phyloP scores from a whole-genome alignment of 805 yeast species.

The Starmerella floris region DNA sequence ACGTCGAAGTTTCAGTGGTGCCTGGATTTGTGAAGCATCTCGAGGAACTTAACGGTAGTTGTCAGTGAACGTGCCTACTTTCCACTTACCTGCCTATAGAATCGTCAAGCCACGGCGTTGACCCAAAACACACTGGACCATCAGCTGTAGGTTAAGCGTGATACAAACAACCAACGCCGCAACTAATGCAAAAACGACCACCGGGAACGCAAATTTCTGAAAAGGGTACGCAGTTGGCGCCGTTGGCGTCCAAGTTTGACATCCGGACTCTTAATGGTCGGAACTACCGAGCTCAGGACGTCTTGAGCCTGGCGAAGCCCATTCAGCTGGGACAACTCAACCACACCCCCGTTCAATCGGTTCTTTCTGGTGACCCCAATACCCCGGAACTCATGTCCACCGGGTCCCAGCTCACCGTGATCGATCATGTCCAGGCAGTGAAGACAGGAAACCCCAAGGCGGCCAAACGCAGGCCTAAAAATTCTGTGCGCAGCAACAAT shows the following conservation, averaged over 20 bases:
- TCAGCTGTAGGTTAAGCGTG: too few relatives aligned
- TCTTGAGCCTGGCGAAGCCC: constrained; percentile 28
- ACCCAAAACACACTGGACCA: too few relatives aligned
- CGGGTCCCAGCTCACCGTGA: constrained; percentile 13
- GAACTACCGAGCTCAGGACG: constrained; percentile 21
- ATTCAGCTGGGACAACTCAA: constrained; percentile 11
- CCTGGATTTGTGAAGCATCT: too few relatives aligned
- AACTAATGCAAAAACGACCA: constrained; percentile 12
- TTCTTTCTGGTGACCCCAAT: constrained; percentile 27
- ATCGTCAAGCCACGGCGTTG: too few relatives aligned
- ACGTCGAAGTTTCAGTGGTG: too few relatives aligned
- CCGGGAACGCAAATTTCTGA: constrained; percentile 13
- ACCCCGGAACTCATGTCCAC: constrained; percentile 18
- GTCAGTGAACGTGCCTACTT: too few relatives aligned
- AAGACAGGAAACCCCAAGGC: background rate
- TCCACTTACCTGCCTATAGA: too few relatives aligned
- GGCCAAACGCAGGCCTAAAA: constrained; percentile 25
- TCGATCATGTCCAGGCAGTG: constrained; percentile 4
- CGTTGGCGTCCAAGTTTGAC: constrained; percentile 5
- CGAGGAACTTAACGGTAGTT: too few relatives aligned
- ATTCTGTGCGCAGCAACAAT: constrained; percentile 28
- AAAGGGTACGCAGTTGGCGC: constrained; percentile 10
- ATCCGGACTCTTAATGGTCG: constrained; percentile 24
- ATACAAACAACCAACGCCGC: too few relatives aligned
- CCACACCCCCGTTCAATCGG: constrained; percentile 23